Evolutionary conservation across 2,329 filamentous ascomycete species (phyloP), one percentile per base, ranked within the genome.

Genomic region (Fusarium sp.): DNA sequence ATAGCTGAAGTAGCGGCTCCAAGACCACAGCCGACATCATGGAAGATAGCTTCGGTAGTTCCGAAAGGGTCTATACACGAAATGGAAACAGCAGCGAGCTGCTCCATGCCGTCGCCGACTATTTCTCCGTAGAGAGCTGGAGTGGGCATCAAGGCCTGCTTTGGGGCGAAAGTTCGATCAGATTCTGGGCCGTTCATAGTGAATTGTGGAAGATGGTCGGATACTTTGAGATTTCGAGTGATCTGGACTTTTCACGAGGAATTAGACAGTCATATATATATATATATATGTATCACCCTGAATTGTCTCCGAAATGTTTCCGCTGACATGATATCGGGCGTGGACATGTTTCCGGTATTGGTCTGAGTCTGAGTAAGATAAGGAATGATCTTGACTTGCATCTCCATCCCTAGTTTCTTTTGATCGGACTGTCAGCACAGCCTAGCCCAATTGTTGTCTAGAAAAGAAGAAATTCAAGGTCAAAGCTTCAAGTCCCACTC

Each of bases 1-100:
- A 57, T 2, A 1, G 56, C 62, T 5, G 7, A 28, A 1, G 62
- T 67, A 1, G 56, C 62, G 4, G 62, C 63, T 6, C 64, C 62
- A 0, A 67, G 20, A 0, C 64, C 56, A 0, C 64, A 67, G 0
- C 62, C 64, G 0, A 67, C 14, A 11, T 67, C 64, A 15, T 67
- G 62, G 0, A 62, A 9, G 6, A 50, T 19, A 7, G 22, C 24
- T 3, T 45, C 7, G 1, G 47, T 19, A 0, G 44, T 1, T 1
- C 2, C 24, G 0, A 56, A 24, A 0, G 41, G 4, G 0, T 35
- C 8, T 0, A 37, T 28, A 1, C 33, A 67, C 0, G 47, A 57
- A 0, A 57, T 17, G 6, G 64, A 67, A 0, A 11, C 28, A 2
- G 43, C 14, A 1, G 62, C 64, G 2, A 67, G 62, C 0, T 40